A percentile compares a stretch with the other conserved stretches of the same genome.
These are phyloP conservation scores for Coprinopsis sp. DNA, from an alignment of 768 basidiomycete species.

Conservation along the genomic window DNA sequence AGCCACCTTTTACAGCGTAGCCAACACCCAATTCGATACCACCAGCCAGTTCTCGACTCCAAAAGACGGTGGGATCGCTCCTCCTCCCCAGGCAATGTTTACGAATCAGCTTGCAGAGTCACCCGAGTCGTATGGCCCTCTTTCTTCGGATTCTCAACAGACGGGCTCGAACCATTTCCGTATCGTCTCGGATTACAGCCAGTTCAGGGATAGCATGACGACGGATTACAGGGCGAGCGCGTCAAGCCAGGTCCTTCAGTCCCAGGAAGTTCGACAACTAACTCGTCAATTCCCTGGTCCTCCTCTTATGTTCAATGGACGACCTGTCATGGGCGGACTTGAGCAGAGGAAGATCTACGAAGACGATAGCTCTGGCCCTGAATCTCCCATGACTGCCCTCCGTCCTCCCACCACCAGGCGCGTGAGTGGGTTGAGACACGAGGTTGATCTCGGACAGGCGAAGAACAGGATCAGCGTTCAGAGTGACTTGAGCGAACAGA, in stretches of 20 bases:
- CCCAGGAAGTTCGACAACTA: conserved; percentile 49
- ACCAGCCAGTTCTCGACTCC: not conserved
- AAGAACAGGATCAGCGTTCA: no score
- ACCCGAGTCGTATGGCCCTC: not conserved
- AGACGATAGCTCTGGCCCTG: no score
- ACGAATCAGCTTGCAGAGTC: not conserved
- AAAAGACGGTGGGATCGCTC: no score
- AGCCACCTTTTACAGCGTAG: conserved; percentile 15
- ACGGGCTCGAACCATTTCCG: conserved; percentile 7
- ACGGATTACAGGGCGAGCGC: conserved; percentile 16
- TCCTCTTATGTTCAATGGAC: conserved; percentile 8
- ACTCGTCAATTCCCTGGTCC: conserved; percentile 51
- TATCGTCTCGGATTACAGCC: conserved; percentile 21
- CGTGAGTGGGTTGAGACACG: no score
- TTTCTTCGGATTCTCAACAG: not conserved
- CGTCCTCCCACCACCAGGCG: no score
- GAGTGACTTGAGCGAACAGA: no score
- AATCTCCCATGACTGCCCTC: no score
- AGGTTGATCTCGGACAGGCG: no score
- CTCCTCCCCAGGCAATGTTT: not conserved
- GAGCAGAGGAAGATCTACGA: conserved; percentile 2
- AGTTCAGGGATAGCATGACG: no score
- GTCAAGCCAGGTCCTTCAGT: conserved; percentile 37
- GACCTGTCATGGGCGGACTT: conserved; percentile 4
- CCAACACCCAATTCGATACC: conserved; percentile 7